Conservation (phyloP, 75 land plant species). For the Pseudotsuga menziesii region DNA sequence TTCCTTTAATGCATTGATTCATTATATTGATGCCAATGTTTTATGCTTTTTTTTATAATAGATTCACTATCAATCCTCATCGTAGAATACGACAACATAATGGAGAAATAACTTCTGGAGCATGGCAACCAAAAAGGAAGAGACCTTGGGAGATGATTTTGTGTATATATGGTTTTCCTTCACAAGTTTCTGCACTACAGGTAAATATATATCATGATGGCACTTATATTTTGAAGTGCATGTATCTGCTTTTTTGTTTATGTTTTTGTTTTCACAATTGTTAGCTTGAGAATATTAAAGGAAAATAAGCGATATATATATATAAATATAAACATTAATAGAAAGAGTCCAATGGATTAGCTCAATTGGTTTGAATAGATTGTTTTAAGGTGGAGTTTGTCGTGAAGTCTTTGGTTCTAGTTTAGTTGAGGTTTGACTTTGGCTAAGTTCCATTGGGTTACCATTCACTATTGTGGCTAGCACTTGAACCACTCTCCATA, state of each 20-base stretch:
- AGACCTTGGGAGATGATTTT: slow-evolving; percentile 98
- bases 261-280: not conserved
- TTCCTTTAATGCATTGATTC: not conserved
- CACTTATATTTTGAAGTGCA: not conserved
- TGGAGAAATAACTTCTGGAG: slow-evolving; percentile 77
- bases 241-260: not conserved
- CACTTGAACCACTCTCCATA: no score
- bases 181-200: slow-evolving; percentile 75
- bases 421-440: no score
- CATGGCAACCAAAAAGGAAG: slow-evolving; percentile 63
- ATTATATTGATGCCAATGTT: not conserved
- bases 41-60: slow-evolving; percentile 3
- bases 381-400: no score
- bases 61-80: slow-evolving; percentile 84
- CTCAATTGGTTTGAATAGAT: no score
- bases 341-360: no score
- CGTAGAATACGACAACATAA: slow-evolving; percentile 90
- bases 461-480: no score
- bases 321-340: no score
- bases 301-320: no score
- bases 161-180: slow-evolving; percentile 87
- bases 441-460: no score
- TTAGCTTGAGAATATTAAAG: not conserved
- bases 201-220: slow-evolving; percentile 12
- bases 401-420: no score